phyloP scores from a whole-genome alignment of 2,329 filamentous ascomycete species.

The Phialemonium atrogriseum region DNA sequence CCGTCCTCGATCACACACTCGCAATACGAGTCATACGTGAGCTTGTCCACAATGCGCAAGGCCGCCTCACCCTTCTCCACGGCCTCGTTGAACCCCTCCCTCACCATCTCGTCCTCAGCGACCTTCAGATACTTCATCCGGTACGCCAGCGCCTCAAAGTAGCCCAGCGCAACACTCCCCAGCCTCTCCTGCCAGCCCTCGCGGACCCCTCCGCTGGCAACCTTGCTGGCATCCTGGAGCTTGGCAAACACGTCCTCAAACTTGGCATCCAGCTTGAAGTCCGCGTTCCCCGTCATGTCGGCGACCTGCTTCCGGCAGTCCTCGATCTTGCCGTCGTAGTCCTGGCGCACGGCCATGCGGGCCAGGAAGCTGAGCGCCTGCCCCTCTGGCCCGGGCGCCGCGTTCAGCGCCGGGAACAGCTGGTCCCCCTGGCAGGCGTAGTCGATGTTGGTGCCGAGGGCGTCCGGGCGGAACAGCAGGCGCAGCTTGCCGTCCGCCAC shows the following conservation, averaged over 20 bases:
- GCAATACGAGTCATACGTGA: conserved; percentile 31
- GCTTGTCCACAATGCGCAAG: conserved; percentile 38
- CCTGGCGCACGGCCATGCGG: conserved; percentile 30
- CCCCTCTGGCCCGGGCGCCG: conserved; percentile 26
- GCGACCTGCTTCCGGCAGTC: conserved; percentile 28
- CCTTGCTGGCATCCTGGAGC: conserved; percentile 25
- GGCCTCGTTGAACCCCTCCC: conserved; percentile 38
- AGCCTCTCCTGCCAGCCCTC: conserved; percentile 36
- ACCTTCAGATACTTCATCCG: conserved; percentile 36
- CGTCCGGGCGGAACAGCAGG: conserved; percentile 34
- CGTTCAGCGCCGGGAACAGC: conserved; percentile 37
- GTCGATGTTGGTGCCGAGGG: conserved; percentile 37
- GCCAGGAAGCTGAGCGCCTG: conserved; percentile 31
- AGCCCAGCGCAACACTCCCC: conserved; percentile 28
- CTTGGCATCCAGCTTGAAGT: conserved; percentile 37
- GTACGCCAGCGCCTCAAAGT: conserved; percentile 35
- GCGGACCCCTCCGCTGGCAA: conserved; percentile 19
- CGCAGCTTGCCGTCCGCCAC: conserved; percentile 36
- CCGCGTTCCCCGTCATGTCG: conserved; percentile 23
- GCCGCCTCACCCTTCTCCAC: conserved; percentile 32
- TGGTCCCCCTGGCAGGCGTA: conserved; percentile 25
- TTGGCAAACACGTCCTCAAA: conserved; percentile 35
- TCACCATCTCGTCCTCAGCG: conserved; percentile 37
- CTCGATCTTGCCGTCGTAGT: conserved; percentile 35
- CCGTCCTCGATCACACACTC: conserved; percentile 41